Evolutionary conservation across 2,329 filamentous ascomycete genomes (phyloP).

Genomic region (Botrytis byssoidea): DNA sequence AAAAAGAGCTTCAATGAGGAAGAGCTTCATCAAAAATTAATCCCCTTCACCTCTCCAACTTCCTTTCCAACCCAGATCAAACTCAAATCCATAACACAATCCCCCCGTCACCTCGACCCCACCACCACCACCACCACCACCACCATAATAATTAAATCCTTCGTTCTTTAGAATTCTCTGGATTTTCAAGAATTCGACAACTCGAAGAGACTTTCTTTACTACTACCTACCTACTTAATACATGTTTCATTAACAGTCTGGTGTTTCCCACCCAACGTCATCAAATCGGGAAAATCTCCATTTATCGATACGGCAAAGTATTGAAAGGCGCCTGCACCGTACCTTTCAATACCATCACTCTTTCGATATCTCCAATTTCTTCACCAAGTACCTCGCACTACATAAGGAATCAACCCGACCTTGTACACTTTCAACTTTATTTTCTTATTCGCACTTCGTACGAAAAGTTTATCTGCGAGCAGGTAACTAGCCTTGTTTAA

Average conservation of each 20-base stretch:
- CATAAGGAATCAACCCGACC: conserved; percentile 12
- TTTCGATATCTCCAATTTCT: conserved; percentile 31
- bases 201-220: neutral
- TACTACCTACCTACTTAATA: conserved; percentile 7
- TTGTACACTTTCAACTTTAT: conserved; percentile 13
- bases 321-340: conserved; percentile 41
- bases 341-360: conserved; percentile 30
- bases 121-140: conserved; percentile 18
- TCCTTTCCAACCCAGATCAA: neutral
- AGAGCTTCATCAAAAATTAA: neutral
- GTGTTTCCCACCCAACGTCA: conserved; percentile 25
- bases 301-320: conserved; percentile 21
- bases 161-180: neutral
- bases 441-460: neutral
- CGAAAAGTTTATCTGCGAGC: conserved; percentile 19
- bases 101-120: neutral
- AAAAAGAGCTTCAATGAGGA: neutral
- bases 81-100: neutral
- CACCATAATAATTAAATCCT: conserved; percentile 14
- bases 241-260: conserved; percentile 27
- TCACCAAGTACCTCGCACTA: conserved; percentile 16
- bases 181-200: neutral
- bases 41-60: neutral
- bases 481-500: conserved; percentile 19
- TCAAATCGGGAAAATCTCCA: neutral